Percentiles rank a stretch among this genome's conserved stretches.
phyloP scores from a whole-genome alignment of 768 basidiomycete genomes.

The Xanthoconium purpureum region DNA sequence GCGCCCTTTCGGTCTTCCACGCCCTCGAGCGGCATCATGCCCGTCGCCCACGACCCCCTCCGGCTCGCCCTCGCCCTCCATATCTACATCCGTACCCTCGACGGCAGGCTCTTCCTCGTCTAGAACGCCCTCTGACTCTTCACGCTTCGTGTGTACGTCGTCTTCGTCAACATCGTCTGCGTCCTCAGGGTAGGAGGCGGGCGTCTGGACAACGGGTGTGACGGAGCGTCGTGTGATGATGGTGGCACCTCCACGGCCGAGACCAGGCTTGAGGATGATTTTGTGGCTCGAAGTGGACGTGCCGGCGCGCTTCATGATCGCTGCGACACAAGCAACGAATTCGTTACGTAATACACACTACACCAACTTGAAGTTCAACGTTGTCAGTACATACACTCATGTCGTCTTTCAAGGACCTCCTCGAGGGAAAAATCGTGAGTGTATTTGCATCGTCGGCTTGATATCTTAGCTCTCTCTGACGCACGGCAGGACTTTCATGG shows the following conservation, averaged over 20 bases:
- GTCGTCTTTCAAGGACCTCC: slow-evolving; percentile 22
- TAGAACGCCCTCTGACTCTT: slow-evolving; percentile 29
- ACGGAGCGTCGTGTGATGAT: slow-evolving; percentile 25
- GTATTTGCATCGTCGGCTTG: neutral
- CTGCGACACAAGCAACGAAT: neutral
- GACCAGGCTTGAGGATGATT: slow-evolving; percentile 42
- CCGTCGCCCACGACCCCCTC: slow-evolving; percentile 31
- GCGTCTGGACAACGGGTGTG: slow-evolving; percentile 20
- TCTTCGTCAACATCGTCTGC: slow-evolving; percentile 24
- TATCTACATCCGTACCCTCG: slow-evolving; percentile 27
- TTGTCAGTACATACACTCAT: slow-evolving; percentile 17
- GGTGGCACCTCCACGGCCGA: slow-evolving; percentile 26
- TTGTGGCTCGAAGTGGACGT: slow-evolving; percentile 28
- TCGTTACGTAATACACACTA: slow-evolving; percentile 16
- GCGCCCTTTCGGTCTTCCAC: slow-evolving; percentile 40
- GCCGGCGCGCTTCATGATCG: slow-evolving; percentile 22
- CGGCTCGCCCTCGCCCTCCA: slow-evolving; percentile 30
- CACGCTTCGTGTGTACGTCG: slow-evolving; percentile 27
- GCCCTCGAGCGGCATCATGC: slow-evolving; percentile 32
- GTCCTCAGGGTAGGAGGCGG: slow-evolving; percentile 20
- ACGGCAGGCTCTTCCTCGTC: slow-evolving; percentile 32
- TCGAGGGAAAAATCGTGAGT: slow-evolving; percentile 34
- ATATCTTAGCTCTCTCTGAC: slow-evolving; percentile 1
- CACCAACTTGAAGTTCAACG: neutral
- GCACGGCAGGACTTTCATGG: slow-evolving; percentile 30